A percentile compares a stretch with the other conserved stretches of the same genome.
These are phyloP conservation scores for Claviceps sp. DNA, from an alignment of 2,329 filamentous ascomycete species.

Conservation along the genomic window DNA sequence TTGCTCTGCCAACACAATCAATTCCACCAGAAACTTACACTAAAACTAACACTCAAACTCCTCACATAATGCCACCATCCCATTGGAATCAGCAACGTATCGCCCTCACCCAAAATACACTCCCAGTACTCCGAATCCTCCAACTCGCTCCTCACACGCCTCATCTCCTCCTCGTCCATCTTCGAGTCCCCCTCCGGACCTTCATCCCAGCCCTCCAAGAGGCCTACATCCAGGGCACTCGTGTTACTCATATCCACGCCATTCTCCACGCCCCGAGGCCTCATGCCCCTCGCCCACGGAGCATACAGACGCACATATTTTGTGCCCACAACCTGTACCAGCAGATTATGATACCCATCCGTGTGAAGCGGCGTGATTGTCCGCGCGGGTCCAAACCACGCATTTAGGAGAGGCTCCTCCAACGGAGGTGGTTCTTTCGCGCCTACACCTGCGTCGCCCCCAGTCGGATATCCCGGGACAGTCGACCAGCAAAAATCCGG, in stretches of 20 bases:
- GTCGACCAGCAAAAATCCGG: conserved; percentile 76
- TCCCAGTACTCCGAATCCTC: conserved; percentile 54
- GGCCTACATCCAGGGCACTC: conserved; percentile 62
- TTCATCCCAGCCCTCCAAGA: conserved; percentile 48
- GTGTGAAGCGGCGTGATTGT: conserved; percentile 91
- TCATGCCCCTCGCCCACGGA: conserved; percentile 47
- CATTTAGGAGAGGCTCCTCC: conserved; percentile 61
- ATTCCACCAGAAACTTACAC: conserved; percentile 96
- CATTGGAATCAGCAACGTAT: conserved; percentile 77
- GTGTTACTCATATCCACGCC: conserved; percentile 92
- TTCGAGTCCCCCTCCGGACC: conserved; percentile 6
- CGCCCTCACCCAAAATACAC: conserved; percentile 64
- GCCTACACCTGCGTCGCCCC: neutral
- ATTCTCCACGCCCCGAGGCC: conserved; percentile 47
- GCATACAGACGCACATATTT: conserved; percentile 90
- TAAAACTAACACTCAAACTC: conserved; percentile 75
- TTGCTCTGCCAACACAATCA: conserved; percentile 11
- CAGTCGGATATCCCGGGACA: conserved; percentile 41
- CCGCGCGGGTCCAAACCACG: conserved; percentile 79
- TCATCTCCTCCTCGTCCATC: conserved; percentile 11
- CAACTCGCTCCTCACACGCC: conserved; percentile 35
- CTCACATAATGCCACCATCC: conserved; percentile 99
- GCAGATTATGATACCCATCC: conserved; percentile 85
- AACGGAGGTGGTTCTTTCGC: conserved; percentile 18
- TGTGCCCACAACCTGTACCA: conserved; percentile 75